Evolutionary conservation across 495 filamentous ascomycete species (phyloP).

Genomic region (Xylaria bambusicola): DNA sequence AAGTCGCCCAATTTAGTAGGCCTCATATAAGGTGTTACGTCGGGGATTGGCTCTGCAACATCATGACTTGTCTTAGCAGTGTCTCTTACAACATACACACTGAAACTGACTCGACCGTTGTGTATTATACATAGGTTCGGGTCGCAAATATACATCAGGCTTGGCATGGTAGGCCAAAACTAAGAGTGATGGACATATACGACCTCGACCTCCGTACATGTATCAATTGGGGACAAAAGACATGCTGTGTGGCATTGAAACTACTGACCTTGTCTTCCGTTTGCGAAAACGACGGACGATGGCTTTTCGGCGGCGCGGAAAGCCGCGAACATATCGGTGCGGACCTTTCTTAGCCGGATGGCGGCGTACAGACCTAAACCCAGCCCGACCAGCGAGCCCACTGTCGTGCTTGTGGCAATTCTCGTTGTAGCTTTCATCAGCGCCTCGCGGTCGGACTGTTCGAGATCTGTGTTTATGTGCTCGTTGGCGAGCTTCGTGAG

Average conservation of each 20-base stretch:
- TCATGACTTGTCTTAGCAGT: background rate
- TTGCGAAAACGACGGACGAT: constrained; percentile 61
- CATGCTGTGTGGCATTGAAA: too few species aligned
- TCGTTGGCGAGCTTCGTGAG: constrained; percentile 61
- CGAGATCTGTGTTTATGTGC: too few species aligned
- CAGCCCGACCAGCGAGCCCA: constrained; percentile 63
- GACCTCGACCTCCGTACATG: too few species aligned
- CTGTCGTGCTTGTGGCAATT: constrained; percentile 52
- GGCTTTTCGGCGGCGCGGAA: constrained; percentile 62
- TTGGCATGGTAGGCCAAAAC: too few species aligned
- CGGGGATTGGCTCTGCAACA: constrained; percentile 59
- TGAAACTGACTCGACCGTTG: background rate
- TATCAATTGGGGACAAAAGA: too few species aligned
- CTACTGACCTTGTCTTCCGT: constrained; percentile 57
- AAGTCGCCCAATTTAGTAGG: constrained; percentile 61
- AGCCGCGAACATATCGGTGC: constrained; percentile 58
- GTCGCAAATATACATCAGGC: too few species aligned
- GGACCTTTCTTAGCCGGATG: constrained; percentile 54
- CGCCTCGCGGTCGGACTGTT: constrained; percentile 63
- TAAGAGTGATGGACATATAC: too few species aligned
- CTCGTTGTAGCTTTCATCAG: constrained; percentile 55
- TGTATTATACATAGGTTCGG: background rate
- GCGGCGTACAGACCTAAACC: constrained; percentile 61
- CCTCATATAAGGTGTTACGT: constrained; percentile 57
- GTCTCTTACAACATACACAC: background rate